These are phyloP conservation scores for Penicillium lividum DNA, from an alignment of 495 filamentous ascomycete genomes.

Conservation along the genomic window DNA sequence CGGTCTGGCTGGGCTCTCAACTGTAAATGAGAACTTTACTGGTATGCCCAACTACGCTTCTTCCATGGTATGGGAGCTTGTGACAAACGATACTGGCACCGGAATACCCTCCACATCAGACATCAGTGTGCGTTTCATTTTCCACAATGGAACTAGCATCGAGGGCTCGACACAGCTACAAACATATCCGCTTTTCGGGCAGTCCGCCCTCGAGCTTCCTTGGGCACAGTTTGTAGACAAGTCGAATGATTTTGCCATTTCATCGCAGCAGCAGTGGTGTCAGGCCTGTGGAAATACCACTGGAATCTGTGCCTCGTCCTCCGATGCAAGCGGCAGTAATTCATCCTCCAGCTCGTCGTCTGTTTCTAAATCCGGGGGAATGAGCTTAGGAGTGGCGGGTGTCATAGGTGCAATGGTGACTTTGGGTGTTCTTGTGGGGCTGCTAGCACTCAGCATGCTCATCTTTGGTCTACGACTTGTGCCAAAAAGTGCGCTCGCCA, in stretches of 20 bases:
- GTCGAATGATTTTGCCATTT: slow-evolving; percentile 45
- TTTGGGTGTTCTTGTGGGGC: slow-evolving; percentile 52
- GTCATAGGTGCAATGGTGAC: slow-evolving; percentile 67
- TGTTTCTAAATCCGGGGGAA: slow-evolving; percentile 19
- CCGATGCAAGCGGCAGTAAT: not conserved
- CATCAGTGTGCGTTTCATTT: slow-evolving; percentile 53
- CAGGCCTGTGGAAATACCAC: slow-evolving; percentile 12
- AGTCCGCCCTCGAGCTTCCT: slow-evolving; percentile 30
- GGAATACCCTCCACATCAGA: slow-evolving; percentile 36
- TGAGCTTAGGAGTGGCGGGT: slow-evolving; percentile 49
- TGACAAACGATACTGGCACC: slow-evolving; percentile 44
- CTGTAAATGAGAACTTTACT: slow-evolving; percentile 37
- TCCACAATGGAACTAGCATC: slow-evolving; percentile 53
- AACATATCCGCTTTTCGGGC: slow-evolving; percentile 47
- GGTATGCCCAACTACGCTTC: slow-evolving; percentile 56
- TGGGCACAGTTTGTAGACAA: slow-evolving; percentile 46
- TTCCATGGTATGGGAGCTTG: slow-evolving; percentile 56
- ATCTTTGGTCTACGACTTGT: not conserved
- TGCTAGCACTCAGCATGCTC: slow-evolving; percentile 17
- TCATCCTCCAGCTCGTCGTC: slow-evolving; percentile 11
- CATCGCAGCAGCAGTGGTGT: slow-evolving; percentile 45
- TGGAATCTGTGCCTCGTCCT: not conserved
- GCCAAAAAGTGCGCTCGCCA: not conserved
- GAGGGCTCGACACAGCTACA: slow-evolving; percentile 22
- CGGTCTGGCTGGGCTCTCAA: slow-evolving; percentile 47